Percentiles rank a stretch among this genome's conserved stretches.
Conservation (phyloP, 306 rosid genomes). For the Medicago truncatula region DNA sequence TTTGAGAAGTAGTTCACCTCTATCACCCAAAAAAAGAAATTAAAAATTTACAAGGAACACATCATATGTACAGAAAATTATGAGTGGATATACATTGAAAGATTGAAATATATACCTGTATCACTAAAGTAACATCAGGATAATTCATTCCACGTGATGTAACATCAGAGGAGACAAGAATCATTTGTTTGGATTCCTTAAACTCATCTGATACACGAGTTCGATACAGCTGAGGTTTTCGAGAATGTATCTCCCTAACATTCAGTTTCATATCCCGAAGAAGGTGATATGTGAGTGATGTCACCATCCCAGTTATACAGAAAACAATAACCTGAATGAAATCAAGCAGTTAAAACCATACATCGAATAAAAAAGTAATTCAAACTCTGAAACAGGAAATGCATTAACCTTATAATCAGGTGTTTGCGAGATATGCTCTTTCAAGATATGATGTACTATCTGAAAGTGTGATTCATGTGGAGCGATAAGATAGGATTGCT, state of each 20-base stretch:
- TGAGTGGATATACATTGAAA: conserved; percentile 21
- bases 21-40: background rate
- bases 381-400: conserved; percentile 25
- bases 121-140: conserved; percentile 94
- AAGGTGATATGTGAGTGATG: conserved; percentile 72
- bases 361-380: conserved; percentile 27
- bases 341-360: conserved; percentile 40
- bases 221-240: conserved; percentile 86
- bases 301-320: conserved; percentile 84
- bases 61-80: conserved; percentile 1
- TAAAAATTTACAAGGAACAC: background rate
- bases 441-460: conserved; percentile 71
- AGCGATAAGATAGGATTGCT: conserved; percentile 72
- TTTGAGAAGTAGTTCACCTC: background rate
- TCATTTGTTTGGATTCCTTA: conserved; percentile 67
- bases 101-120: conserved; percentile 65
- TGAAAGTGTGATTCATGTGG: conserved; percentile 83
- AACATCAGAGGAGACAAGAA: conserved; percentile 94
- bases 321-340: conserved; percentile 84
- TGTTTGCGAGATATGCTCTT: conserved; percentile 69
- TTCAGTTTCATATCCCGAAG: conserved; percentile 92
- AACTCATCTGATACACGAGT: conserved; percentile 91
- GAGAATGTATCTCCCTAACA: conserved; percentile 89
- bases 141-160: conserved; percentile 92
- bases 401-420: conserved; percentile 81